Conservation (phyloP, 2,329 filamentous ascomycete genomes). For the Apiospora aurea region DNA sequence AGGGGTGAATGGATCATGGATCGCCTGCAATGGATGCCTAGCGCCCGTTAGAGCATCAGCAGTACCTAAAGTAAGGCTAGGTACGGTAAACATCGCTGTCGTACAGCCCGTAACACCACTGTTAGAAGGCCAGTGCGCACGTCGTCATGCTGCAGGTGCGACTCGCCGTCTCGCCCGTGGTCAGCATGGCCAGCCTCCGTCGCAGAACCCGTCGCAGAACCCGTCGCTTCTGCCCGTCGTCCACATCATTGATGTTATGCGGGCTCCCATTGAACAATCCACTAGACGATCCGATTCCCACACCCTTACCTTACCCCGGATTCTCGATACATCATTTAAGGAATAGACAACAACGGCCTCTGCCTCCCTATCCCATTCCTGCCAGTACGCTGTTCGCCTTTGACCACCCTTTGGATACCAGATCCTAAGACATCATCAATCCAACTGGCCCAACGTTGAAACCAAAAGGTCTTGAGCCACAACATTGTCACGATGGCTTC, state of each 20-base stretch:
- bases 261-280: constrained; percentile 19
- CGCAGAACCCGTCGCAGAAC: constrained; percentile 19
- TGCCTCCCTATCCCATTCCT: not conserved
- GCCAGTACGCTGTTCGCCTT: not conserved
- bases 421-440: not conserved
- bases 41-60: not conserved
- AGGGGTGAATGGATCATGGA: not conserved
- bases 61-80: not conserved
- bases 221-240: constrained; percentile 18
- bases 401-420: not conserved
- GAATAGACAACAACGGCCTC: not conserved
- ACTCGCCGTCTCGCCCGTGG: not conserved
- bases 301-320: constrained; percentile 18
- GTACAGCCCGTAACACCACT: not conserved
- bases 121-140: constrained; percentile 10
- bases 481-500: constrained; percentile 65
- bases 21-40: not conserved
- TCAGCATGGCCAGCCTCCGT: not conserved
- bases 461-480: not conserved
- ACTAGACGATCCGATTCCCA: constrained; percentile 16
- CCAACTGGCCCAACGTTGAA: not conserved
- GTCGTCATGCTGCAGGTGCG: constrained; percentile 9
- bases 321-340: constrained; percentile 7
- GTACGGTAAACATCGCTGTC: too few species aligned
- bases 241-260: constrained; percentile 16